Conservation (phyloP, 768 basidiomycete genomes). For the Suillus weaverae region DNA sequence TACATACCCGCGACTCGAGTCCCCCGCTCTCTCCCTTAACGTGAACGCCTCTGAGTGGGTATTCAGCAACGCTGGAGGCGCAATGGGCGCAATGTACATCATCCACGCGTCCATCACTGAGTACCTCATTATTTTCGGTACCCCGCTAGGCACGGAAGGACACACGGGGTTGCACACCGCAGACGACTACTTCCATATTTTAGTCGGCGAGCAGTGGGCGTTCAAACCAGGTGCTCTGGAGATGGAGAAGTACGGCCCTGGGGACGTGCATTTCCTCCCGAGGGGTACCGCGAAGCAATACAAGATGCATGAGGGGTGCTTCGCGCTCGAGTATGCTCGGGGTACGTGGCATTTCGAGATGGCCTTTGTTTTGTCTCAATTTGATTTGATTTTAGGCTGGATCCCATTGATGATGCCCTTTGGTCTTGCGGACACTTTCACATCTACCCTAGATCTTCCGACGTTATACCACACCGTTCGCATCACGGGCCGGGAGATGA, state of each 20-base stretch:
- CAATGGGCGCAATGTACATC: conserved; percentile 98
- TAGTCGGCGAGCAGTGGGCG: conserved; percentile 94
- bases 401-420: conserved; percentile 97
- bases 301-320: conserved; percentile 96
- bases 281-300: conserved; percentile 92
- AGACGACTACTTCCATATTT: conserved; percentile 97
- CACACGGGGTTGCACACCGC: conserved; percentile 93
- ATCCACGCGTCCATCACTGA: conserved; percentile 97
- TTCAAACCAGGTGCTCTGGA: conserved; percentile 78
- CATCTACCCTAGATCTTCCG: conserved; percentile 85
- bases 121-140: conserved; percentile 95
- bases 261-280: conserved; percentile 80
- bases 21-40: conserved; percentile 51
- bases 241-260: conserved; percentile 83
- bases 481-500: conserved; percentile 82
- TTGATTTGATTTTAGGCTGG: conserved; percentile 65
- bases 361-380: not conserved
- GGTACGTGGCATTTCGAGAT: conserved; percentile 49
- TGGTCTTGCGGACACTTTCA: conserved; percentile 81
- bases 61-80: conserved; percentile 96
- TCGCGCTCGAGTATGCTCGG: conserved; percentile 91
- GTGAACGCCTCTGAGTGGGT: conserved; percentile 81
- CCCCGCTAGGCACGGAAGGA: conserved; percentile 95
- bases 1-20: conserved; percentile 61
- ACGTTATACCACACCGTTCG: conserved; percentile 77